Conservation (phyloP, 441 rosid species). For the Mallotus japonicus region DNA sequence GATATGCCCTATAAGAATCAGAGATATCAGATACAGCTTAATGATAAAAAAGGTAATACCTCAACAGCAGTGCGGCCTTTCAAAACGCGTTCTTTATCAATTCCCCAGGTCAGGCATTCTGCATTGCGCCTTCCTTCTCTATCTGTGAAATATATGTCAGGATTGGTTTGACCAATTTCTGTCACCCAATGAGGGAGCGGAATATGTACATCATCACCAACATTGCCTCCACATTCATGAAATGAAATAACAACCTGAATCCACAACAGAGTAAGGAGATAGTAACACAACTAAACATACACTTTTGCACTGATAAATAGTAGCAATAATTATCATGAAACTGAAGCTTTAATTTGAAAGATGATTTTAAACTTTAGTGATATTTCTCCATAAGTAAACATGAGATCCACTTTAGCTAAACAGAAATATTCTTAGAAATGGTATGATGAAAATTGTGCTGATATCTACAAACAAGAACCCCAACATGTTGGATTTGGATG, state of each 20-base stretch:
- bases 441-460: neutral
- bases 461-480: neutral
- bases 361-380: neutral
- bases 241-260: constrained; percentile 92
- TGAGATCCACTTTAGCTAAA: neutral
- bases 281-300: neutral
- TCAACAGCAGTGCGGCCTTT: constrained; percentile 92
- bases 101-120: constrained; percentile 97
- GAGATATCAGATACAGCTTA: neutral
- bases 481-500: neutral
- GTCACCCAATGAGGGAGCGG: constrained; percentile 98
- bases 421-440: neutral
- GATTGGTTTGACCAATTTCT: constrained; percentile 88
- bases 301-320: neutral
- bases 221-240: constrained; percentile 81
- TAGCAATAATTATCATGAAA: neutral
- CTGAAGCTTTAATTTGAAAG: neutral
- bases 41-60: constrained; percentile 45
- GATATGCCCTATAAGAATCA: neutral
- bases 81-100: constrained; percentile 87
- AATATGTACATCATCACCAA: constrained; percentile 34
- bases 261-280: neutral
- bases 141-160: constrained; percentile 94
- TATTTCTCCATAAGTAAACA: neutral
- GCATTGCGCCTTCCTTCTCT: constrained; percentile 94